These are phyloP conservation scores for Cunninghamia lanceolata DNA, from an alignment of 75 land plant species.

Conservation along the genomic window DNA sequence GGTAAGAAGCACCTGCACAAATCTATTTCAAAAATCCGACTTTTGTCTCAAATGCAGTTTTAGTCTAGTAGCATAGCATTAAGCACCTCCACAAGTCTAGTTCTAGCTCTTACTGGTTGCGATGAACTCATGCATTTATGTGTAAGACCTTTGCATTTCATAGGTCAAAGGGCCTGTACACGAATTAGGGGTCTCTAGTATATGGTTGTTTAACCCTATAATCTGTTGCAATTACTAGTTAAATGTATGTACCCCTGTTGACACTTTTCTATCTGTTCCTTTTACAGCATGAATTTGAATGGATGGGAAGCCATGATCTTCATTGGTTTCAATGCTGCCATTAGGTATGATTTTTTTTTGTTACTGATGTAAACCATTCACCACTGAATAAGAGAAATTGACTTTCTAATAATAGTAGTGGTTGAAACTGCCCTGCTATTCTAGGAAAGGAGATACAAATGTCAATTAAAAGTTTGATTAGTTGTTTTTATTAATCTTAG, in stretches of 20 bases:
- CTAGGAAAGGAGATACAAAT: too few relatives aligned
- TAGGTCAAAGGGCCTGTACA: background rate
- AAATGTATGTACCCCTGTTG: background rate
- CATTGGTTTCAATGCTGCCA: conserved; percentile 64
- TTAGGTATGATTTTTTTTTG: conserved; percentile 34
- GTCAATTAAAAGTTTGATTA: too few relatives aligned
- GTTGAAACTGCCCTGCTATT: too few relatives aligned
- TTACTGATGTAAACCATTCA: too few relatives aligned
- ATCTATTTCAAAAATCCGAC: background rate
- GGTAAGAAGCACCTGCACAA: background rate
- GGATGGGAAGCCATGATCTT: conserved; percentile 71
- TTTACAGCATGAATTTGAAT: conserved; percentile 64
- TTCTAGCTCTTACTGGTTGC: background rate
- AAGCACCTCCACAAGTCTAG: background rate
- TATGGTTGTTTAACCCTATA: conserved; percentile 4
- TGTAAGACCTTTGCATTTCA: background rate
- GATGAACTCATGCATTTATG: too few relatives aligned
- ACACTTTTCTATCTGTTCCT: background rate
- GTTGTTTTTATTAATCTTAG: too few relatives aligned
- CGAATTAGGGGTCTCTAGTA: background rate
- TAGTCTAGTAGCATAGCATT: background rate
- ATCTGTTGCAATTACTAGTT: background rate
- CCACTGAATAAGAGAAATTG: too few relatives aligned
- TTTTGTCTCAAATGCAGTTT: background rate
- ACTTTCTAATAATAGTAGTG: too few relatives aligned